Base-by-base conservation (phyloP, 1,284 basidiomycete genomes). In the Paramarasmius palmivorus region DNA sequence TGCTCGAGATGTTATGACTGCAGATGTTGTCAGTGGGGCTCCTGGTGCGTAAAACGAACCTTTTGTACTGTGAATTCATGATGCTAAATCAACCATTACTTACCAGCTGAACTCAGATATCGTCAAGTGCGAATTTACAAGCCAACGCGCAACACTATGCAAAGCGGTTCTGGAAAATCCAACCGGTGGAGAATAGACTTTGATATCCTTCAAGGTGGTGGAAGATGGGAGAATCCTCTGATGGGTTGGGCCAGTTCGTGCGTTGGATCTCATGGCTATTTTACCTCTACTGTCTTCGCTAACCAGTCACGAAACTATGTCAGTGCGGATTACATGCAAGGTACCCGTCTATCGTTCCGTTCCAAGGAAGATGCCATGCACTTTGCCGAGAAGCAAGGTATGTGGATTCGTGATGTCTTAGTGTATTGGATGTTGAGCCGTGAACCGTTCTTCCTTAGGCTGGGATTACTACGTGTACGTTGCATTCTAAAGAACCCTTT, bases 281-380 rank as follows among this genome's bases (percentile, higher is more conserved):
- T n/a, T n/a, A n/a, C n/a, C n/a, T n/a, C n/a, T 40, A 48, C 36
- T 23, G 19, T 35, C 35, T 39, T 17, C 8, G 25, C 8, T 26
- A 12, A 32, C n/a, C n/a, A n/a, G n/a, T n/a, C 22, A 47, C 41
- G 38, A 54, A 32, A 44, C 35, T n/a, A 52, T 37, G 41, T 39
- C 62, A 95, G 93, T 53, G 96, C 93, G 57, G 96, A 99, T 73
- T 98, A 98, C 74, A 91, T 98, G 88, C 96, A 99, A 71, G 95
- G 92, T 26, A 92, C 92, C 2, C 84, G 88, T 15, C 64, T 98
- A 65, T 83, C 88, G 40, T 99, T 99, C 83, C 82, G 83, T 61
- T 87, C 86, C 49, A 93, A 92, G 73, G 93, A 95, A 68, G 94
- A 95, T 65, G 96, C 97, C 22, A 81, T 97, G 57, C 90, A 93